Conservation (phyloP, 208 protist genomes). For the Porcisia hertigi region DNA sequence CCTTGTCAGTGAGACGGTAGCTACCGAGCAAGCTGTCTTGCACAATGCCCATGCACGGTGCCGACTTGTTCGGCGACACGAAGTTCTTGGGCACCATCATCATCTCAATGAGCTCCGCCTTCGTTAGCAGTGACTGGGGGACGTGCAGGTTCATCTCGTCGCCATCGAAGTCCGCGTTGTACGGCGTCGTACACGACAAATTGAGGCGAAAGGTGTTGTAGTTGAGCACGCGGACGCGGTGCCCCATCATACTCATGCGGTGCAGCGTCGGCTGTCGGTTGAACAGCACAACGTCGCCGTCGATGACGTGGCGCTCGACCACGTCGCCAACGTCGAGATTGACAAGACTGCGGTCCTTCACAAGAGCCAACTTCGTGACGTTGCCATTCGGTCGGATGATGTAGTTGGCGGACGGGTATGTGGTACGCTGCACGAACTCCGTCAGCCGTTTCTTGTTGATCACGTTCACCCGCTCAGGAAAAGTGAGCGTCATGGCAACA, state of each 20-base stretch:
- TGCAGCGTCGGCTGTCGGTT: constrained; percentile 99
- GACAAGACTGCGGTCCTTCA: constrained; percentile 80
- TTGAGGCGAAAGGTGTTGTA: constrained; percentile 99
- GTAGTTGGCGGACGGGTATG: constrained; percentile 98
- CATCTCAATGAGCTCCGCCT: constrained; percentile 97
- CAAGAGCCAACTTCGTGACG: constrained; percentile 92
- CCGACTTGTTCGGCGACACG: constrained; percentile 98
- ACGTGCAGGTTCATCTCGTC: constrained; percentile 99
- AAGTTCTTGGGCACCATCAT: constrained; percentile 99
- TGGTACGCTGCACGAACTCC: constrained; percentile 91
- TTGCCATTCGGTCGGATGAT: constrained; percentile 87
- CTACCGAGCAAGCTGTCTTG: constrained; percentile 98
- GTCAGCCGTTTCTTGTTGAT: constrained; percentile 97
- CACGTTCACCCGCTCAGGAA: constrained; percentile 98
- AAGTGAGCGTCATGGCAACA: constrained; percentile 98
- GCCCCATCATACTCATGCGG: constrained; percentile 99
- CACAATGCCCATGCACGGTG: constrained; percentile 99
- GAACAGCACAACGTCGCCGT: constrained; percentile 99
- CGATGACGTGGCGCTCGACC: constrained; percentile 98
- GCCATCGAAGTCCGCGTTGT: constrained; percentile 99
- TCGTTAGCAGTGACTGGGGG: constrained; percentile 97
- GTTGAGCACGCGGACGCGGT: constrained; percentile 96
- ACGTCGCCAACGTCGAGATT: constrained; percentile 91
- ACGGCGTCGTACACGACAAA: constrained; percentile 98
- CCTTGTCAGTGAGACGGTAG: constrained; percentile 94